Conservation (phyloP, 2,329 filamentous ascomycete species). For the Endoconidiophora polonica region DNA sequence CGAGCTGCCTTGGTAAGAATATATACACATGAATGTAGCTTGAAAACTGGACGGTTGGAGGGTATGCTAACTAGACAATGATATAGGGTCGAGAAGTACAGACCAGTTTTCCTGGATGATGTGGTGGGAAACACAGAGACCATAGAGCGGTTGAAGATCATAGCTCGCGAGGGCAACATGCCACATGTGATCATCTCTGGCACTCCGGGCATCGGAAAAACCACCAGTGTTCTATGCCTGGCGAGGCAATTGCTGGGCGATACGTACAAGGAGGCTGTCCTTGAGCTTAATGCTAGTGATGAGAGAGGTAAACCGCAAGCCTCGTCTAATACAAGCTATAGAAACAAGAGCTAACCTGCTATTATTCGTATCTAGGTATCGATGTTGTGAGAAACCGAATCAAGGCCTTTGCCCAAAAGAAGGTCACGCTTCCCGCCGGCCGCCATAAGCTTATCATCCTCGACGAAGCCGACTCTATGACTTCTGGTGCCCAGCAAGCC, state of each 20-base stretch:
- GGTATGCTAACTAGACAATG: conserved; percentile 14
- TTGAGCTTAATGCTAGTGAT: conserved; percentile 92
- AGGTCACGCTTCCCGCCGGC: conserved; percentile 81
- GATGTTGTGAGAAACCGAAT: conserved; percentile 95
- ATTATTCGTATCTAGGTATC: conserved; percentile 43
- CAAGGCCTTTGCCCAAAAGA: conserved; percentile 97
- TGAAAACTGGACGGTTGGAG: not conserved
- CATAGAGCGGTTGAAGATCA: conserved; percentile 92
- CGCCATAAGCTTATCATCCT: conserved; percentile 94
- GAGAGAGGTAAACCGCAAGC: conserved; percentile 51
- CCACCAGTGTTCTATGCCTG: conserved; percentile 83
- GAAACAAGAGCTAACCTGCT: not conserved
- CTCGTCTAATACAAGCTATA: conserved; percentile 22
- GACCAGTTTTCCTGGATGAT: conserved; percentile 86
- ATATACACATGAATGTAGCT: not conserved
- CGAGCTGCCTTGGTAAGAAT: conserved; percentile 59
- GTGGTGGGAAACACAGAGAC: conserved; percentile 97
- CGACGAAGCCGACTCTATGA: conserved; percentile 98
- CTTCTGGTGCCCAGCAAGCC: conserved; percentile 86
- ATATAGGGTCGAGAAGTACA: conserved; percentile 91
- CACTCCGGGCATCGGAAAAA: conserved; percentile 98
- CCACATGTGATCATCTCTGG: conserved; percentile 98
- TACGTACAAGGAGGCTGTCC: conserved; percentile 89
- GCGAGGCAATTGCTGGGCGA: conserved; percentile 83
- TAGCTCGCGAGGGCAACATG: conserved; percentile 98